Conservation (phyloP, 371 early-diverging fungal species). For the Lichtheimia ramosa region DNA sequence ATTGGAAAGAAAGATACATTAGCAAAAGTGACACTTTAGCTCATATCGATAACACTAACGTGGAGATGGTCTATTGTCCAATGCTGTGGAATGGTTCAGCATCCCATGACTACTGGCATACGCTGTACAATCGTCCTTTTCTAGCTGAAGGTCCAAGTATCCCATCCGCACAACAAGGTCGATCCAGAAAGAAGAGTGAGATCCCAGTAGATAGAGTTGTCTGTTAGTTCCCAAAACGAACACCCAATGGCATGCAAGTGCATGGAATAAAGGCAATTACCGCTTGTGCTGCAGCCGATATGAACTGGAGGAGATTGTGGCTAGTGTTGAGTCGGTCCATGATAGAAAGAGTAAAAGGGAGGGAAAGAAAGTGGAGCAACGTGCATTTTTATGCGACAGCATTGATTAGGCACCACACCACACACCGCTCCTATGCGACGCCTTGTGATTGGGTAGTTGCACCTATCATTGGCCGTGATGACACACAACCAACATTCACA, state of each 20-base stretch:
- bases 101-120: too few species aligned
- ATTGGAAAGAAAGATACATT: too few species aligned
- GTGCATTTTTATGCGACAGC: too few species aligned
- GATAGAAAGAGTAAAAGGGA: background rate
- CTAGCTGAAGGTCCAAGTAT: constrained; percentile 7
- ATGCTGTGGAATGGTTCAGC: background rate
- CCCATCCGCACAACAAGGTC: background rate
- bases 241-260: background rate
- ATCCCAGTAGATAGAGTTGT: background rate
- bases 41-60: too few species aligned
- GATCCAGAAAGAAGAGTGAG: background rate
- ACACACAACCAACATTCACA: too few species aligned
- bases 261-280: constrained; percentile 20
- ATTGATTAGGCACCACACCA: too few species aligned
- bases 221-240: background rate
- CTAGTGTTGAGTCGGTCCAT: constrained; percentile 10
- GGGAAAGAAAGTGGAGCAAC: background rate
- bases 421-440: too few species aligned
- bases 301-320: constrained; percentile 49
- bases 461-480: too few species aligned
- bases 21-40: too few species aligned
- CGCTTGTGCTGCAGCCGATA: constrained; percentile 52
- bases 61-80: background rate
- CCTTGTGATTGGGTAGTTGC: too few species aligned
- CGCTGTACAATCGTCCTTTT: constrained; percentile 13